Evolutionary conservation across 345 rosid species (phyloP).

Genomic region (Citrus cavaleriei): DNA sequence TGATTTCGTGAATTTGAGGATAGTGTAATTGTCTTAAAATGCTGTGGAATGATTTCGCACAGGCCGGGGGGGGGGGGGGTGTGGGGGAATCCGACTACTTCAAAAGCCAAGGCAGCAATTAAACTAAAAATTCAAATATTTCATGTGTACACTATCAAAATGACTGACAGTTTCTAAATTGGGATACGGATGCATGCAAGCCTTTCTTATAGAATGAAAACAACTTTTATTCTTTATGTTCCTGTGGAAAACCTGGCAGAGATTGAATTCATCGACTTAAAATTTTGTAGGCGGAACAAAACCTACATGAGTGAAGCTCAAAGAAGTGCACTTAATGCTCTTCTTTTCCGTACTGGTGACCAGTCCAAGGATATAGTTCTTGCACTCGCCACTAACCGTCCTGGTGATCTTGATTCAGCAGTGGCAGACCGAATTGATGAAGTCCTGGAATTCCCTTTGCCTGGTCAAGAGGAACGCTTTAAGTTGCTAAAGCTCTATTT

Average conservation of each 20-base stretch:
- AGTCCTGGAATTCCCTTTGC: conserved; percentile 86
- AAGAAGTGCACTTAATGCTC: conserved; percentile 92
- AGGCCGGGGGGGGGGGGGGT: too few species aligned
- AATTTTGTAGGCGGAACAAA: conserved; percentile 73
- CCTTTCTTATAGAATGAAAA: too few species aligned
- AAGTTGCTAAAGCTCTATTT: conserved; percentile 84
- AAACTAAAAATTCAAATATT: background rate
- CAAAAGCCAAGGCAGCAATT: background rate
- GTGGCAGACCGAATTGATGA: conserved; percentile 91
- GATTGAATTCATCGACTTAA: conserved; percentile 1
- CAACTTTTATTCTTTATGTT: background rate
- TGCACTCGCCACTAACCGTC: conserved; percentile 94
- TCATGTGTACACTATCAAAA: background rate
- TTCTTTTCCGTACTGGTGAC: conserved; percentile 90
- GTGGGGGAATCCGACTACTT: background rate
- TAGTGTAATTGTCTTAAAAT: background rate
- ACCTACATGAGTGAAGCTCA: conserved; percentile 98
- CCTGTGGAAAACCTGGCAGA: background rate
- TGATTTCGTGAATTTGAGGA: background rate
- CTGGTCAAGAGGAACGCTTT: conserved; percentile 79
- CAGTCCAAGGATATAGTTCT: conserved; percentile 94
- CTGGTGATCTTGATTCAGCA: conserved; percentile 98
- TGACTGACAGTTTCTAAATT: background rate
- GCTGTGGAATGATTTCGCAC: background rate
- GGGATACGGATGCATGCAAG: background rate